Percentiles rank a stretch among this genome's conserved stretches.
These are phyloP conservation scores for Rhododendron ferrugineum DNA, from an alignment of 148 eudicot genomes.

Conservation along the genomic window DNA sequence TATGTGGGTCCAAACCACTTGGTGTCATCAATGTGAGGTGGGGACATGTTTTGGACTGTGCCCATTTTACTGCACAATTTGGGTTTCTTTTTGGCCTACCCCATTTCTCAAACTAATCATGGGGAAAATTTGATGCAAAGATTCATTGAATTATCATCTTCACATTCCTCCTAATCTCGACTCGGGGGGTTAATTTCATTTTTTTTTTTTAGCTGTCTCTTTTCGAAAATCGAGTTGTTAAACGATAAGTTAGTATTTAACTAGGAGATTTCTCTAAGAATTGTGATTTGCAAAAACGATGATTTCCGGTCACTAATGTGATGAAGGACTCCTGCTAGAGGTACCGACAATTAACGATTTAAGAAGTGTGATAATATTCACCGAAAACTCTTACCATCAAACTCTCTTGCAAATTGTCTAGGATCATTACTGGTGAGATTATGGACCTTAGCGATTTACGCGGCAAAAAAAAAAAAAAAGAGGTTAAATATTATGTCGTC, in stretches of 20 bases:
- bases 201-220: background rate
- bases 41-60: background rate
- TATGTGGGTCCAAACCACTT: conserved; percentile 1
- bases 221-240: background rate
- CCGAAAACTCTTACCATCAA: background rate
- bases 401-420: background rate
- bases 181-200: background rate
- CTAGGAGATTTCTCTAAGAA: background rate
- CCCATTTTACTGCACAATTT: background rate
- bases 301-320: background rate
- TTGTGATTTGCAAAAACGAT: background rate
- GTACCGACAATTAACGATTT: too few relatives aligned
- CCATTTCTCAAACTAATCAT: background rate
- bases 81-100: background rate
- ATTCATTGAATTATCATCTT: background rate
- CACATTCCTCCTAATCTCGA: background rate
- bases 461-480: background rate
- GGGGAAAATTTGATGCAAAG: conserved; percentile 7
- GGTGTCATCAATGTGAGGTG: background rate
- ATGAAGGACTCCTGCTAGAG: too few relatives aligned
- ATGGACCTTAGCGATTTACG: background rate
- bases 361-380: too few relatives aligned
- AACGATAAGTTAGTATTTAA: background rate
- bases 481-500: background rate
- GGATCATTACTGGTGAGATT: background rate